phyloP scores from a whole-genome alignment of 2,329 filamentous ascomycete species.

The Fusarium kyushuense region DNA sequence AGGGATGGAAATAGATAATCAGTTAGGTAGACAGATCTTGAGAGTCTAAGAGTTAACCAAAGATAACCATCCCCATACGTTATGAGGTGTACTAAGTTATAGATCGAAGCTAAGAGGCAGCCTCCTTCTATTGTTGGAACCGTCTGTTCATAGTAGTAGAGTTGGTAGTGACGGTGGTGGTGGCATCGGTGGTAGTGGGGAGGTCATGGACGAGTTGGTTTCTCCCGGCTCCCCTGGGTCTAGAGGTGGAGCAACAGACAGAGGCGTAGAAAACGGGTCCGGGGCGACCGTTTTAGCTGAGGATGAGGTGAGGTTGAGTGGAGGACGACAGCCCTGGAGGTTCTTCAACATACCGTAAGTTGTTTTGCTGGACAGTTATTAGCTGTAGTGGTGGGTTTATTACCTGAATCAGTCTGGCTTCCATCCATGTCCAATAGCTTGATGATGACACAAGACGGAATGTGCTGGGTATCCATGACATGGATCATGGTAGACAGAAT shows the following conservation, averaged over 20 bases:
- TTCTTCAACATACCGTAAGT: background rate
- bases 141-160: constrained; percentile 27
- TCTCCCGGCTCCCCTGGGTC: constrained; percentile 30
- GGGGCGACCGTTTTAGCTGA: constrained; percentile 38
- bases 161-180: constrained; percentile 30
- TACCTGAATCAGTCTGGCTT: background rate
- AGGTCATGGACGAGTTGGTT: background rate
- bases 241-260: constrained; percentile 25
- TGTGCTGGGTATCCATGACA: background rate
- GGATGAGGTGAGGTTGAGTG: constrained; percentile 37
- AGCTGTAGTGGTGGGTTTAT: background rate
- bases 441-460: background rate
- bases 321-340: constrained; percentile 27
- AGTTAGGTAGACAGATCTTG: background rate
- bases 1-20: constrained; percentile 3
- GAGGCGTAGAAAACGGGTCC: constrained; percentile 24
- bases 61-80: background rate
- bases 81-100: constrained; percentile 16
- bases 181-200: constrained; percentile 33
- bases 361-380: constrained; percentile 2
- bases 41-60: background rate
- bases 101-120: constrained; percentile 35
- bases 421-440: background rate
- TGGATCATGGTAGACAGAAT: constrained; percentile 24
- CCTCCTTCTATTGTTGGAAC: constrained; percentile 42